Evolutionary conservation across 2,329 filamentous ascomycete genomes (phyloP).

Genomic region (Coleophoma crateriformis): DNA sequence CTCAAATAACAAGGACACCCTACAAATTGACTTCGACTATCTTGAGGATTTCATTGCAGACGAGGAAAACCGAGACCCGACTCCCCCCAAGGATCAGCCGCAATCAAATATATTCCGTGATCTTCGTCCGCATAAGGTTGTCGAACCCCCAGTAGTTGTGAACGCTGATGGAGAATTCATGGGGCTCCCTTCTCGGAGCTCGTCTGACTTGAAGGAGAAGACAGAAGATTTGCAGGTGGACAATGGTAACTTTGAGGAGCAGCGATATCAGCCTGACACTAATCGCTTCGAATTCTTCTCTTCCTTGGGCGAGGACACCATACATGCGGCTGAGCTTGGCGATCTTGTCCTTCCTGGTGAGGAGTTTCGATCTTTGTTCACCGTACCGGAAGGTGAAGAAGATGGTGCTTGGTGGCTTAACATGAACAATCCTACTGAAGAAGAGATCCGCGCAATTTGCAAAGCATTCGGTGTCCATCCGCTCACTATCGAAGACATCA

Average conservation of each 20-base stretch:
- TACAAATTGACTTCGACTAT: conserved; percentile 87
- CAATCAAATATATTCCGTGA: conserved; percentile 25
- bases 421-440: conserved; percentile 82
- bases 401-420: conserved; percentile 98
- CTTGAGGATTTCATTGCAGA: conserved; percentile 80
- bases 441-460: conserved; percentile 82
- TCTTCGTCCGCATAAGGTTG: conserved; percentile 18
- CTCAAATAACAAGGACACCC: conserved; percentile 66
- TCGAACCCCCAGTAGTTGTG: conserved; percentile 10
- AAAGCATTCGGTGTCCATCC: conserved; percentile 95
- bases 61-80: conserved; percentile 43
- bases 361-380: conserved; percentile 81
- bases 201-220: conserved; percentile 45
- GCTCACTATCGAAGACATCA: conserved; percentile 92
- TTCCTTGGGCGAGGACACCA: conserved; percentile 87
- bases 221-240: conserved; percentile 33
- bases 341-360: conserved; percentile 87
- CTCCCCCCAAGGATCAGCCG: conserved; percentile 22
- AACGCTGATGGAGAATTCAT: conserved; percentile 53
- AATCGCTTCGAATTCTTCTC: conserved; percentile 97
- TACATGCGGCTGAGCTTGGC: conserved; percentile 83
- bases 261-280: conserved; percentile 45
- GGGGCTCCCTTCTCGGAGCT: conserved; percentile 40
- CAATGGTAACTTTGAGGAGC: conserved; percentile 26
- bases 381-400: conserved; percentile 52